phyloP scores from a whole-genome alignment of 1,284 basidiomycete genomes.

The Cutaneotrichosporon daszewskae region DNA sequence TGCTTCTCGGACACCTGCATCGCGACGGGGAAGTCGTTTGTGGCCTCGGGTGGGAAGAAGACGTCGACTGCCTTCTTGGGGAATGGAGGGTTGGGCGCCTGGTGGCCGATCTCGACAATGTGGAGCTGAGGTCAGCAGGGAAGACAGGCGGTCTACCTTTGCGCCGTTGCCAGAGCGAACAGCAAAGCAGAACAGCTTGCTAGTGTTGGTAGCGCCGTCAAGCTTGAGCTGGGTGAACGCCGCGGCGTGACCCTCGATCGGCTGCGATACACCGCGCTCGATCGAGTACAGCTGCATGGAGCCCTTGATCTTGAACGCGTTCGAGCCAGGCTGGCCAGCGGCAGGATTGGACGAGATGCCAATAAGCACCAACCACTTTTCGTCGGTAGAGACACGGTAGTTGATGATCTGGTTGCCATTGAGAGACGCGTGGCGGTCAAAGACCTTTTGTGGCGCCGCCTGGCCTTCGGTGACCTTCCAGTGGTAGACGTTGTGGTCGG shows the following conservation, averaged over 20 bases:
- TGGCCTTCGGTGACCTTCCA: conserved; percentile 62
- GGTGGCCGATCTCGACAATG: conserved; percentile 97
- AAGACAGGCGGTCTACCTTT: conserved; percentile 61
- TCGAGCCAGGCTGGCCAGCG: conserved; percentile 60
- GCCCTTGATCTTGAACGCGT: conserved; percentile 96
- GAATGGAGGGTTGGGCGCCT: conserved; percentile 90
- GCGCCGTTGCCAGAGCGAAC: conserved; percentile 93
- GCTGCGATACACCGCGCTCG: conserved; percentile 85
- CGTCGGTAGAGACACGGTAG: conserved; percentile 86
- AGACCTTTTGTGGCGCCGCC: conserved; percentile 54
- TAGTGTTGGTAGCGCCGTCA: conserved; percentile 73
- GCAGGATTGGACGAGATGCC: conserved; percentile 92
- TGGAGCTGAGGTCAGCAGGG: conserved; percentile 63
- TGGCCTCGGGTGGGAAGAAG: conserved; percentile 97
- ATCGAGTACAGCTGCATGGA: conserved; percentile 85
- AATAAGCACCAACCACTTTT: conserved; percentile 95
- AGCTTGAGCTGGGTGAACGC: conserved; percentile 88
- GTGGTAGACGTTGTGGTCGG: conserved; percentile 88
- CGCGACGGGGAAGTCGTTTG: conserved; percentile 98
- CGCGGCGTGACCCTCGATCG: conserved; percentile 97
- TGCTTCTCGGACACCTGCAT: conserved; percentile 99
- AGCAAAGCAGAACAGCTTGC: conserved; percentile 93
- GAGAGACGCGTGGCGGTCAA: conserved; percentile 94
- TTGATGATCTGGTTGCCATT: conserved; percentile 97
- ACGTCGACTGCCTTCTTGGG: conserved; percentile 98